These are phyloP conservation scores for Silene vulgaris DNA, from an alignment of 179 eudicot genomes.

Conservation along the genomic window DNA sequence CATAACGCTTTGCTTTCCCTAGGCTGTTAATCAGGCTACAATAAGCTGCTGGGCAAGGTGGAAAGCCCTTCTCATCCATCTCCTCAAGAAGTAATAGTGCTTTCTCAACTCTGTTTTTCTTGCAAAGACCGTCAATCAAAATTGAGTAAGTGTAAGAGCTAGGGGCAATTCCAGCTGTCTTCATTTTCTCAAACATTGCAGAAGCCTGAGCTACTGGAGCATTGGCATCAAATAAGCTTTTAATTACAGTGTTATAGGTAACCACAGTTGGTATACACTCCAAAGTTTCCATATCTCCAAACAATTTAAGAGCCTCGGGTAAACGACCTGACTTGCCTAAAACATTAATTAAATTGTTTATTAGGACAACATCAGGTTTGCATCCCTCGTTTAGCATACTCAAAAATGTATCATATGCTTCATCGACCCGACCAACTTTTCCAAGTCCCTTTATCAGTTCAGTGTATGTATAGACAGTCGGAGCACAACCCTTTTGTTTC, in stretches of 20 bases:
- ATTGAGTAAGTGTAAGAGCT: slow-evolving; percentile 88
- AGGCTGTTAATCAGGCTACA: slow-evolving; percentile 84
- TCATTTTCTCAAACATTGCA: slow-evolving; percentile 68
- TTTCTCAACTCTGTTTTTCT: slow-evolving; percentile 69
- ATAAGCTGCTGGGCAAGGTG: slow-evolving; percentile 93
- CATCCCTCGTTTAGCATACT: slow-evolving; percentile 70
- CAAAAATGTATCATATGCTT: slow-evolving; percentile 58
- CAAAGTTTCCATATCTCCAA: slow-evolving; percentile 61
- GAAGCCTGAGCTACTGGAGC: slow-evolving; percentile 53
- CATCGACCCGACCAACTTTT: slow-evolving; percentile 60
- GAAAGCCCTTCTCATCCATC: slow-evolving; percentile 95
- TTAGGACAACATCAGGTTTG: slow-evolving; percentile 79
- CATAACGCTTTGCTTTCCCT: slow-evolving; percentile 86
- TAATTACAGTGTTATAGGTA: slow-evolving; percentile 76
- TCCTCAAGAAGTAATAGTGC: slow-evolving; percentile 86
- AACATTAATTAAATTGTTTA: slow-evolving; percentile 74
- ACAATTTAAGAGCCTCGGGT: slow-evolving; percentile 64
- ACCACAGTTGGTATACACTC: slow-evolving; percentile 75
- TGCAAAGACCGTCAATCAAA: slow-evolving; percentile 87
- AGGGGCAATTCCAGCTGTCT: slow-evolving; percentile 51
- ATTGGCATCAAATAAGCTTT: slow-evolving; percentile 63
- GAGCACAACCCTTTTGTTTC: slow-evolving; percentile 62
- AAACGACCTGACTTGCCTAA: slow-evolving; percentile 68
- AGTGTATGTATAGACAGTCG: slow-evolving; percentile 87
- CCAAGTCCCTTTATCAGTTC: slow-evolving; percentile 86